phyloP scores from a whole-genome alignment of 2,329 filamentous ascomycete genomes.

The Niveomyces coronatus region DNA sequence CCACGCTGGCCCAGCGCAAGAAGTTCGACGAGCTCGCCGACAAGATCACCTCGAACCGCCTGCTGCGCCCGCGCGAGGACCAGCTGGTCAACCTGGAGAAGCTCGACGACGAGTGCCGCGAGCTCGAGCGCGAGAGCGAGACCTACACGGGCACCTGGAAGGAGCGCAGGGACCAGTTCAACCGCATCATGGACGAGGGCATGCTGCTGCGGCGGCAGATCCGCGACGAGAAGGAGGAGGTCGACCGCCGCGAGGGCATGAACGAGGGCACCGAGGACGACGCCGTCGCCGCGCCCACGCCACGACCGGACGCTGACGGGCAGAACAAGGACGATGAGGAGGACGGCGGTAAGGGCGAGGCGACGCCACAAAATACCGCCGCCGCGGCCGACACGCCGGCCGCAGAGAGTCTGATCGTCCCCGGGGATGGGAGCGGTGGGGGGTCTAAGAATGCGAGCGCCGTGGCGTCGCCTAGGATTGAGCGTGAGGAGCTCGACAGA shows the following conservation, averaged over 20 bases:
- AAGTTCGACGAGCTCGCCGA: slow-evolving; percentile 82
- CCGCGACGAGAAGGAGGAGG: slow-evolving; percentile 90
- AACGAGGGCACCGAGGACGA: slow-evolving; percentile 55
- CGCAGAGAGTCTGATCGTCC: slow-evolving; percentile 10
- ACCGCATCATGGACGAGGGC: slow-evolving; percentile 82
- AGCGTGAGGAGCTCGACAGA: slow-evolving; percentile 42
- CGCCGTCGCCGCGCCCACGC: slow-evolving; percentile 39
- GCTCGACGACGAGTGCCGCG: slow-evolving; percentile 77
- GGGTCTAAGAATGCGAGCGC: slow-evolving; percentile 17
- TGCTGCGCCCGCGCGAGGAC: slow-evolving; percentile 75
- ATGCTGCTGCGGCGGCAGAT: slow-evolving; percentile 76
- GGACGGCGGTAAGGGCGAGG: slow-evolving; percentile 20
- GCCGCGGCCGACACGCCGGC: slow-evolving; percentile 18
- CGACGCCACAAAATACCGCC: slow-evolving; percentile 24
- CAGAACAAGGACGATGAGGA: slow-evolving; percentile 15
- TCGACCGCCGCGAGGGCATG: slow-evolving; percentile 78
- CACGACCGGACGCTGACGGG: slow-evolving; percentile 30
- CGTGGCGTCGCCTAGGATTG: slow-evolving; percentile 19
- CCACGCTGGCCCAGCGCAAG: slow-evolving; percentile 67
- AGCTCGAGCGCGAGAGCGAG: slow-evolving; percentile 74
- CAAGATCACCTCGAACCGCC: slow-evolving; percentile 70
- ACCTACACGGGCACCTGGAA: slow-evolving; percentile 76
- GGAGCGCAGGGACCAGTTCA: slow-evolving; percentile 78
- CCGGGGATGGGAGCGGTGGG: slow-evolving; percentile 14
- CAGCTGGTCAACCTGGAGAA: slow-evolving; percentile 69